A percentile compares a stretch with the other conserved stretches of the same genome.
Evolutionary conservation across 306 rosid species (phyloP).

Genomic region (Astragalus membranaceus): DNA sequence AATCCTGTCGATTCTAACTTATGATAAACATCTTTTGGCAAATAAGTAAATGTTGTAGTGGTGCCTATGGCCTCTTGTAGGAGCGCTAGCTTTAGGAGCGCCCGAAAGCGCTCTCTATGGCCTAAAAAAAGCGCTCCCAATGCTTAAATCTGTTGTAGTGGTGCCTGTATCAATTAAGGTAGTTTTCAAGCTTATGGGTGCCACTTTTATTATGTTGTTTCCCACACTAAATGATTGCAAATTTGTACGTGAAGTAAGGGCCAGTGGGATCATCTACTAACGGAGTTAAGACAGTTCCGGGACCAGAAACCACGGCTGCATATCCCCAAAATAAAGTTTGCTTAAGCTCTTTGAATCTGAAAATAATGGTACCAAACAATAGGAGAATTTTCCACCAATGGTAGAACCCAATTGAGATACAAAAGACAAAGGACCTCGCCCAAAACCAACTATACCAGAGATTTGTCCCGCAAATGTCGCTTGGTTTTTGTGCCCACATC

Average conservation of each 20-base stretch:
- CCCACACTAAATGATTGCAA: background rate
- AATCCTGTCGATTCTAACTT: background rate
- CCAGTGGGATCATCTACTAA: background rate
- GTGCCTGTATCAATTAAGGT: slow-evolving; percentile 35
- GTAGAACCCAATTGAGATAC: background rate
- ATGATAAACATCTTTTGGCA: slow-evolving; percentile 16
- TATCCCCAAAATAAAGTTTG: slow-evolving; percentile 16
- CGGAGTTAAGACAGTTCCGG: slow-evolving; percentile 10
- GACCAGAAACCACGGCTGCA: slow-evolving; percentile 9
- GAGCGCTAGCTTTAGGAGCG: no score
- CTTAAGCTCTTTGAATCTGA: background rate
- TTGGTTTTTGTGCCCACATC: slow-evolving; percentile 27
- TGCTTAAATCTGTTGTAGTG: no score
- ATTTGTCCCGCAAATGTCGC: background rate
- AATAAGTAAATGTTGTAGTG: background rate
- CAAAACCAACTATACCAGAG: slow-evolving; percentile 50
- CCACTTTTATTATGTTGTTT: background rate
- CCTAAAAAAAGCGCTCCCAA: no score
- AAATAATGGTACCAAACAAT: slow-evolving; percentile 32
- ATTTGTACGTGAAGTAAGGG: background rate
- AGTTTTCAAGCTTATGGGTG: background rate
- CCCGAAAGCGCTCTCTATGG: no score
- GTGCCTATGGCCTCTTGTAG: no score
- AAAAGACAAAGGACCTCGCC: slow-evolving; percentile 22
- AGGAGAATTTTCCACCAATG: slow-evolving; percentile 30